Base-by-base conservation (phyloP, 441 rosid species). In the California macrophylla region DNA sequence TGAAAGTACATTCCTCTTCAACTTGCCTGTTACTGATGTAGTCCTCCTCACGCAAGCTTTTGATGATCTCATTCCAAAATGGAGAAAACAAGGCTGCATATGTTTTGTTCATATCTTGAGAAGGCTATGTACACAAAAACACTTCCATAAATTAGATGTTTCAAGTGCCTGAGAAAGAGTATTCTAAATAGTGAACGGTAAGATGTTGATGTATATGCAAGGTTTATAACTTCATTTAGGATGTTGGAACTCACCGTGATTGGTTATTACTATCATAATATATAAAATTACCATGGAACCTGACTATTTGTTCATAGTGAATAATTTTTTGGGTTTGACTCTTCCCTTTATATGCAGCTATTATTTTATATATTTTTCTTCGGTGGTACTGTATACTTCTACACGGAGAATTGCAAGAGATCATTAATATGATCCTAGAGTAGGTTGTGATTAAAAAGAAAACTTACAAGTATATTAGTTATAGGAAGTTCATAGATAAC, bases 21-120 rank as follows among this genome's bases (percentile, higher is more conserved):
- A 52, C 66, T 61, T 76, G 91, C 99, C 99, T 91, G 74, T 95
- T 89, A 82, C 96, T 89, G 66, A 95, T 83, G 72, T 79, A 95
- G 85, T 95, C 99, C 79, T 95, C 99, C 83, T 95, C 99, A 38
- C 99, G 93, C 79, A 95, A 83, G 80, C 98, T 87, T 80, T 86
- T 92, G 70, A 95, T 89, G 74, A 92, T 95, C 79, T 95, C 99
- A 81, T 95, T 95, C 99, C 99, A 95, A 79, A 95, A 95, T 6
- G 99, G 99, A 79, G 97, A 84, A 88, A 95, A 95, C 79, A 88
- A 72, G 34, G 95, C 89, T n/a, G 98, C 99, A 83, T 84, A 72
- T 42, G 85, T 83, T 81, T 89, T 95, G 86, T 85, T 90, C 76
- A 67, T 76, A 74, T 84, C 87, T 72, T 84, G 90, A 73, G 86